Base-by-base conservation (phyloP, 106 monocot species). In the Alisma plantagoaquatica region DNA sequence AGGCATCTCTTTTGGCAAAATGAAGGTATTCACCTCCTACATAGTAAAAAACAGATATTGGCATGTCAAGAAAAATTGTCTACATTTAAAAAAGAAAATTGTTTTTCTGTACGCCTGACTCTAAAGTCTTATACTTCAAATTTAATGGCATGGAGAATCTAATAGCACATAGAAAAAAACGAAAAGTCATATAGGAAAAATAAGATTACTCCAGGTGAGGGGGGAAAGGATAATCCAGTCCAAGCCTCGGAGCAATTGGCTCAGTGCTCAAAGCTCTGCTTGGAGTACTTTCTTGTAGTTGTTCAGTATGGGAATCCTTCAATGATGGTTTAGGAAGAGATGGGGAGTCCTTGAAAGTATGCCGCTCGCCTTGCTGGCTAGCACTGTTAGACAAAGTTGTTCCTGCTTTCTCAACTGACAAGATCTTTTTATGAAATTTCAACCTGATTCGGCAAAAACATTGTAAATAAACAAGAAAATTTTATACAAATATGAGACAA, bases 201-300 rank as follows among this genome's bases (percentile, higher is more conserved):
- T 7, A n/a, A 46, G 50, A 78, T 53, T 87, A 93, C 96, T 89
- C 84, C 15, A 98, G 89, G 74, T 89, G 71, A 19, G 90, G 81
- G 62, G 98, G 98, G 72, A 98, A 98, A 12, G 89, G 89, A 61
- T 79, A 98, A 32, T 98, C 85, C 33, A 98, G 78, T 29, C 90
- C 90, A 64, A 98, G 82, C 29, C 71, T 84, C 33, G 82, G 60
- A 63, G 81, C 84, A 64, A 98, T 82, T 23, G 89, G 89, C 64
- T 98, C 79, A 54, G 54, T 47, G 54, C 15, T 54, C 22, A 47
- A 38, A 32, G 27, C 17, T 2, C 32, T 27, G 27, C 38, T 61
- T 17, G 45, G 2, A 29, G 21, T 31, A 16, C 29, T 25, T 25
- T 0, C 61, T 46, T 69, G 43, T 0, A 45, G 2, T 1, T 65